Percentiles rank a stretch among this genome's conserved stretches.
Conservation (phyloP, 306 rosid genomes). For the Ormosia emarginata region DNA sequence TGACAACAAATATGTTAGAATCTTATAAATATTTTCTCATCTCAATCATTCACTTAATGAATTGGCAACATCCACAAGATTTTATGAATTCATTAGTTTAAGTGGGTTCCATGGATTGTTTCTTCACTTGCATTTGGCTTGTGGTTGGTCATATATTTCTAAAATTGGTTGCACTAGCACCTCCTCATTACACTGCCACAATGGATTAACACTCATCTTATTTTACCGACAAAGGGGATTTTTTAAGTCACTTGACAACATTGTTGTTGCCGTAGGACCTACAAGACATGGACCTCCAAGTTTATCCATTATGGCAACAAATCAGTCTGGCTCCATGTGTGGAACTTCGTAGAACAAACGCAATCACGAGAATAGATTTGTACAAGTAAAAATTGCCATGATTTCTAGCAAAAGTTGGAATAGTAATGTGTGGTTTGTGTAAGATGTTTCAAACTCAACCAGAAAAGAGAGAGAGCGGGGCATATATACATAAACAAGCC, state of each 20-base stretch:
- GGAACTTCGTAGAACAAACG: constrained; percentile 16
- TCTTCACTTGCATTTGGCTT: constrained; percentile 28
- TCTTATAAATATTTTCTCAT: constrained; percentile 4
- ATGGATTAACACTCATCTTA: not conserved
- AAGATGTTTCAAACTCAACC: not conserved
- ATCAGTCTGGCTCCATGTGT: constrained; percentile 1
- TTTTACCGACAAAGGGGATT: constrained; percentile 29
- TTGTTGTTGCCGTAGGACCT: constrained; percentile 31
- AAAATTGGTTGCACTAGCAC: not conserved
- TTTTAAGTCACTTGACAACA: constrained; percentile 8
- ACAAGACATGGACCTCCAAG: constrained; percentile 24
- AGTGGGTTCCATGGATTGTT: constrained; percentile 35
- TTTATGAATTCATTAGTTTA: constrained; percentile 26
- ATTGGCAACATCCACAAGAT: constrained; percentile 63
- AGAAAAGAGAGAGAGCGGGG: not conserved
- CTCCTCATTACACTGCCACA: not conserved
- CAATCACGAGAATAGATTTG: constrained; percentile 23
- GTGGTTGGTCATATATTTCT: not conserved
- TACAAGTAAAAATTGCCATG: not conserved
- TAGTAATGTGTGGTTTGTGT: not conserved
- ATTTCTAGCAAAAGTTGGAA: not conserved
- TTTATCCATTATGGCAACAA: constrained; percentile 18
- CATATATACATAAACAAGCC: not conserved
- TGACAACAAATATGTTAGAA: constrained; percentile 9
- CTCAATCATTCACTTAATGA: constrained; percentile 59